Base-by-base conservation (phyloP, 2,329 filamentous ascomycete genomes). In the Geosmithia putterillii region DNA sequence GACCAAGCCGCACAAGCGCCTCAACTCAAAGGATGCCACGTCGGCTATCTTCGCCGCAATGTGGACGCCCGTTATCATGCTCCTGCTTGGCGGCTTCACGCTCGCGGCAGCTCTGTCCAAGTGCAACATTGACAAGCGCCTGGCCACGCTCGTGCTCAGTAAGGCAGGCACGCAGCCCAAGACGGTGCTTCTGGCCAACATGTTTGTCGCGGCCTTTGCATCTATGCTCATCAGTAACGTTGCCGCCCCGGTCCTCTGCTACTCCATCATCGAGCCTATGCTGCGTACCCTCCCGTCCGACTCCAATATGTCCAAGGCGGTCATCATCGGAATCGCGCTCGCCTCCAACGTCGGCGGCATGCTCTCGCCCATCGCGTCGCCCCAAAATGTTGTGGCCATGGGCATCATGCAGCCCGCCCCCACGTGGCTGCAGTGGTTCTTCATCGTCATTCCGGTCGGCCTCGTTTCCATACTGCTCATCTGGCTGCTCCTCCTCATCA, bases 141-240 rank as follows among this genome's bases (percentile, higher is more conserved):
- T 98, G 66, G 92, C 92, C 2, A 95, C 90, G 1, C 87, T 96
- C 54, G 86, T 98, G 22, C 73, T 98, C 28, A 95, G 88, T 69
- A 96, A 95, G 67, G 92, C 92, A 8, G 92, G 92, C 7, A 95
- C 92, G 3, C 83, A 81, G 54, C 92, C 92, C 9, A 74, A 81
- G 44, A 90, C 86, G 2, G 92, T 98, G 3, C 72, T 98, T 4
- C 65, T 98, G n/a, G 92, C 90, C 43, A 95, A 90, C 65, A 98
- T 98, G 92, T 89, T 95, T 54, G 92, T 98, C 37, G 89, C 90
- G 44, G 94, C 92, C 56, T 94, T 98, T 60, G 83, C 94, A 8
- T 95, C 88, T 54, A 98, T 98, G 92, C 87, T 94, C 72, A 96
- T 98, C 56, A 95, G 88, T 65, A 98, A 98, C 52, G 94, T 98